Conservation (phyloP, 345 rosid genomes). For the Eucalyptus grandis region DNA sequence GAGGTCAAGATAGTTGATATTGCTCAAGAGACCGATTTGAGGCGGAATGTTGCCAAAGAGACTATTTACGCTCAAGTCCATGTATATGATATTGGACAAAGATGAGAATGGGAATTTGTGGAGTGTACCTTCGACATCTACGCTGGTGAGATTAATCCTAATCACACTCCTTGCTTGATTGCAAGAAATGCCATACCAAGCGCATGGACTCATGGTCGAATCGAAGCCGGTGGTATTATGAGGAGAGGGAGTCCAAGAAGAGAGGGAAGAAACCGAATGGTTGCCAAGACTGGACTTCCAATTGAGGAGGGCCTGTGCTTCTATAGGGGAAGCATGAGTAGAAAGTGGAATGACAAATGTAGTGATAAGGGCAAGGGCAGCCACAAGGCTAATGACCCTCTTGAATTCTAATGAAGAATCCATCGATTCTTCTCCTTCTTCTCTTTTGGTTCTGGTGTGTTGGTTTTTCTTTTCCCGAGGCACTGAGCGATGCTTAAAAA, state of each 20-base stretch:
- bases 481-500: background rate
- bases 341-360: background rate
- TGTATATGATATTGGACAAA: background rate
- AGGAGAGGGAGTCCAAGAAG: background rate
- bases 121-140: background rate
- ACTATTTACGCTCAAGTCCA: constrained; percentile 5
- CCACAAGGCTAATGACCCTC: background rate
- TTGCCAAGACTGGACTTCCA: constrained; percentile 3
- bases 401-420: background rate
- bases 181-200: constrained; percentile 13
- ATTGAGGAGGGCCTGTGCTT: constrained; percentile 1
- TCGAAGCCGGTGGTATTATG: background rate
- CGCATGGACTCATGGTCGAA: background rate
- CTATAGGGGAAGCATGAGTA: background rate
- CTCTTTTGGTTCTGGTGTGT: background rate
- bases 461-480: background rate
- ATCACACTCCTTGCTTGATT: background rate
- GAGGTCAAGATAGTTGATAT: background rate
- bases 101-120: constrained; percentile 2
- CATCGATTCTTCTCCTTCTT: background rate
- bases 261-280: background rate
- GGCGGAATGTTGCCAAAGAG: constrained; percentile 11
- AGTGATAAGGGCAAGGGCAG: background rate
- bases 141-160: background rate
- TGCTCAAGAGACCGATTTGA: background rate